Evolutionary conservation across 2,329 filamentous ascomycete genomes (phyloP).

Genomic region (Cyphellophora attinorum): DNA sequence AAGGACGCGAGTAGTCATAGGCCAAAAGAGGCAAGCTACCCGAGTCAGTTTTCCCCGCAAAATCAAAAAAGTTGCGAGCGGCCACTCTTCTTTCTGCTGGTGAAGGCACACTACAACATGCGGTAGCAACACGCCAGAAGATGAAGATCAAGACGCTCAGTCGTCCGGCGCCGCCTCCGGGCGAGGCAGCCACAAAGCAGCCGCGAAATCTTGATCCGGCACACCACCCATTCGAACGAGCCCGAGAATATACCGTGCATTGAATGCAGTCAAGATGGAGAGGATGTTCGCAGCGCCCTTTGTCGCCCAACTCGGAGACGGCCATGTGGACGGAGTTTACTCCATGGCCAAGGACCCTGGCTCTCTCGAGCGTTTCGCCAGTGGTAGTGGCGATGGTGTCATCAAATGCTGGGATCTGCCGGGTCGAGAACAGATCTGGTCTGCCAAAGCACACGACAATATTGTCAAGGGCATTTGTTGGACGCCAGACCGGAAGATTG

Average conservation of each 20-base stretch:
- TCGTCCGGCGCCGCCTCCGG: constrained; percentile 36
- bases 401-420: constrained; percentile 87
- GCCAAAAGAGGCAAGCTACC: no score
- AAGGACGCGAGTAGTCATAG: no score
- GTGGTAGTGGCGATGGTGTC: constrained; percentile 81
- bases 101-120: no score
- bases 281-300: constrained; percentile 85
- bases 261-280: constrained; percentile 84
- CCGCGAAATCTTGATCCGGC: constrained; percentile 62
- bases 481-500: constrained; percentile 73
- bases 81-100: no score
- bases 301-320: constrained; percentile 73
- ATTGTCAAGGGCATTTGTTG: constrained; percentile 87
- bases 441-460: constrained; percentile 78
- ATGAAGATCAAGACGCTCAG: constrained; percentile 49
- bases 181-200: constrained; percentile 34
- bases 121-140: background rate
- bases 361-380: constrained; percentile 65
- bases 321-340: constrained; percentile 88
- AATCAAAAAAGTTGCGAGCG: no score
- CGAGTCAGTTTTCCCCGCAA: no score
- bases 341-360: constrained; percentile 70
- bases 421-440: constrained; percentile 63
- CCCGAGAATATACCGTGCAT: constrained; percentile 71
- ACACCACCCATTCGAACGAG: constrained; percentile 82